Percentiles rank a stretch among this genome's conserved stretches.
Conservation (phyloP, 202 grass and related monocot species). For the Bolboschoenoplectus hybrid region DNA sequence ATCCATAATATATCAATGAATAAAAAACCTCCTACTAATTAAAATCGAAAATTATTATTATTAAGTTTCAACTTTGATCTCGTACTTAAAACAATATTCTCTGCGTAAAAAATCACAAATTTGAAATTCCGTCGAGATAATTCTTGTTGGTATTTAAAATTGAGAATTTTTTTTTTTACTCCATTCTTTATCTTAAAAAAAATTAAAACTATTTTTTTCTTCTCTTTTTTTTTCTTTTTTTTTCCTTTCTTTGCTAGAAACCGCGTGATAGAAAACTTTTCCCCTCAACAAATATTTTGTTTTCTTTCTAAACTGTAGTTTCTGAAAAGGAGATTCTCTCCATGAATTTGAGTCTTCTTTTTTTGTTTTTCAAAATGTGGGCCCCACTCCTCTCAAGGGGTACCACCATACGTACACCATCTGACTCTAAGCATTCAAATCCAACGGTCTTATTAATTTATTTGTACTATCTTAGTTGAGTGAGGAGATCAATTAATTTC, state of each 20-base stretch:
- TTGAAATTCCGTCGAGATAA: no score
- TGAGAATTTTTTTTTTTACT: no score
- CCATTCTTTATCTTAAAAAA: no score
- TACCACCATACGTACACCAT: neutral
- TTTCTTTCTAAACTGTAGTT: slow-evolving; percentile 33
- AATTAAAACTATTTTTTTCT: neutral
- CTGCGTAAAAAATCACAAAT: no score
- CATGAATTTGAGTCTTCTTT: neutral
- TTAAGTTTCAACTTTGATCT: no score
- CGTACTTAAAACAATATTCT: no score
- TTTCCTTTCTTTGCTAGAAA: neutral
- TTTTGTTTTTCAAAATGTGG: neutral
- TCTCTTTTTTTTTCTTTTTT: neutral
- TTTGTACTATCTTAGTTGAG: neutral
- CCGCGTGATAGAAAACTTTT: neutral
- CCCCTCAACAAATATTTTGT: slow-evolving; percentile 4
- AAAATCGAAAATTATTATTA: no score
- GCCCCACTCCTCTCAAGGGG: neutral
- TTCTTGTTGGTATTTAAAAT: no score
- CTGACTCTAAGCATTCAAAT: neutral
- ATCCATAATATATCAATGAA: no score
- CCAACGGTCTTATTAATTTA: slow-evolving; percentile 28
- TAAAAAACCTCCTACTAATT: no score
- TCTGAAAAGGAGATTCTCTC: slow-evolving; percentile 27
- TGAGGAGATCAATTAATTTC: no score